Evolutionary conservation across 768 basidiomycete genomes (phyloP).

Genomic region (Phylloporus rhodoxanthus): DNA sequence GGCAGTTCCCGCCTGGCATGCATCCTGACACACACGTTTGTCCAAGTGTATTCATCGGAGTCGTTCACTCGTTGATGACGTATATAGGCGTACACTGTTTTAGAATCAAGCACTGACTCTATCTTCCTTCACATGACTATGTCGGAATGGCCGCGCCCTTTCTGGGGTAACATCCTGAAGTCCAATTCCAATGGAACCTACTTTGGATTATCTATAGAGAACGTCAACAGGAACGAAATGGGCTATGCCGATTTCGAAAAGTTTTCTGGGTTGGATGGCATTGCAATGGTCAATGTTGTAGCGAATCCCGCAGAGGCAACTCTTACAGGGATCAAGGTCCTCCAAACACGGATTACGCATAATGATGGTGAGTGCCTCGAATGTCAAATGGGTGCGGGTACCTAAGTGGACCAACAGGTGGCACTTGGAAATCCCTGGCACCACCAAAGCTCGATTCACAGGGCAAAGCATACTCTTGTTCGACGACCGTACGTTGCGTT

Average conservation of each 20-base stretch:
- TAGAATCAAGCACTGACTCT: conserved; percentile 89
- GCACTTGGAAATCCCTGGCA: conserved; percentile 77
- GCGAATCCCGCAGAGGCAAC: conserved; percentile 72
- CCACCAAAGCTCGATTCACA: conserved; percentile 76
- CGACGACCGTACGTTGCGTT: conserved; percentile 46
- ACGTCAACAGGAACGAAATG: conserved; percentile 82
- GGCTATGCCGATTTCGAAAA: conserved; percentile 99
- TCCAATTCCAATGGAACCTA: conserved; percentile 99
- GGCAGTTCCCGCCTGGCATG: conserved; percentile 88
- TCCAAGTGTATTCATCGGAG: conserved; percentile 1
- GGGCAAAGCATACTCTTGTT: conserved; percentile 66
- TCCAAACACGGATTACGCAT: conserved; percentile 88
- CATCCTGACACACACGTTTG: conserved; percentile 83
- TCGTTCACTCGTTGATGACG: neutral
- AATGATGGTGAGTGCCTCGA: conserved; percentile 70
- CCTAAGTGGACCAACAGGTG: conserved; percentile 41
- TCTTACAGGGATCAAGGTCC: conserved; percentile 61
- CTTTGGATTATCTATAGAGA: conserved; percentile 78
- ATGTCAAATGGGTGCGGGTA: neutral
- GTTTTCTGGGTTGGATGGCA: conserved; percentile 92
- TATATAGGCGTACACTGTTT: conserved; percentile 78
- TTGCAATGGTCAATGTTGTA: conserved; percentile 89
- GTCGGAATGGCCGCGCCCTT: conserved; percentile 64
- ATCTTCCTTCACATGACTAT: conserved; percentile 97
- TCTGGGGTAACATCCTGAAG: conserved; percentile 89